Conservation (phyloP, 2,329 filamentous ascomycete genomes). For the Alternaria ethzedia region DNA sequence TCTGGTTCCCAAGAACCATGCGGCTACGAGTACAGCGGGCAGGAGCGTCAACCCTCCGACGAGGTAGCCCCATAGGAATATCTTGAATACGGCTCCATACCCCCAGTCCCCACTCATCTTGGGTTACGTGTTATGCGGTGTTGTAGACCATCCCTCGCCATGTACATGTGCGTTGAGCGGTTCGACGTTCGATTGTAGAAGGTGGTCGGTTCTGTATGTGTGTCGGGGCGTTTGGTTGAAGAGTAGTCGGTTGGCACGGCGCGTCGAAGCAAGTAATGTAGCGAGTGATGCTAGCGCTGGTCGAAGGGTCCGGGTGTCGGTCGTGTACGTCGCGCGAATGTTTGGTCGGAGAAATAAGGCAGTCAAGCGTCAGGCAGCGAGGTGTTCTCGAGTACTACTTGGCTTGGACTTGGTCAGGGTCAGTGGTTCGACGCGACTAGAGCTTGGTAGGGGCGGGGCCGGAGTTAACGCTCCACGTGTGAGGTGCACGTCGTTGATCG, state of each 20-base stretch:
- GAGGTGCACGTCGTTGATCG: constrained; percentile 18
- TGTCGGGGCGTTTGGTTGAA: not conserved
- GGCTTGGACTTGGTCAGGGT: not conserved
- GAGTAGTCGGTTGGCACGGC: constrained; percentile 10
- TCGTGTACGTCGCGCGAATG: not conserved
- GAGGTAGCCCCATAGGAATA: constrained; percentile 36
- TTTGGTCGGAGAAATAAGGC: not conserved
- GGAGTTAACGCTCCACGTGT: constrained; percentile 23
- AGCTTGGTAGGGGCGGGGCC: constrained; percentile 13
- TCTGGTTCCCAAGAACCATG: constrained; percentile 28
- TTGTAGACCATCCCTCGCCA: constrained; percentile 22
- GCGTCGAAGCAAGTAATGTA: constrained; percentile 17
- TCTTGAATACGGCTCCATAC: constrained; percentile 31
- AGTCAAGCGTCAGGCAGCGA: not conserved
- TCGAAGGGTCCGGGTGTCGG: constrained; percentile 1
- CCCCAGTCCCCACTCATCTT: constrained; percentile 37
- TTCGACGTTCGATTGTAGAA: not conserved
- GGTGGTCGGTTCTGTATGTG: not conserved
- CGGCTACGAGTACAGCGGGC: constrained; percentile 21
- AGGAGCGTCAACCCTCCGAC: constrained; percentile 32
- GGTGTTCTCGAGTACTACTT: not conserved
- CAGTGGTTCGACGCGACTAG: constrained; percentile 10
- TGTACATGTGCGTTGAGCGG: not conserved
- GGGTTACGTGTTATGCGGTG: constrained; percentile 21
- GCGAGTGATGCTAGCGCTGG: constrained; percentile 14